Evolutionary conservation across 352 stramenopile genomes (phyloP), one percentile per base, ranked within the genome.

Genomic region (Saprolegnia diclina): DNA sequence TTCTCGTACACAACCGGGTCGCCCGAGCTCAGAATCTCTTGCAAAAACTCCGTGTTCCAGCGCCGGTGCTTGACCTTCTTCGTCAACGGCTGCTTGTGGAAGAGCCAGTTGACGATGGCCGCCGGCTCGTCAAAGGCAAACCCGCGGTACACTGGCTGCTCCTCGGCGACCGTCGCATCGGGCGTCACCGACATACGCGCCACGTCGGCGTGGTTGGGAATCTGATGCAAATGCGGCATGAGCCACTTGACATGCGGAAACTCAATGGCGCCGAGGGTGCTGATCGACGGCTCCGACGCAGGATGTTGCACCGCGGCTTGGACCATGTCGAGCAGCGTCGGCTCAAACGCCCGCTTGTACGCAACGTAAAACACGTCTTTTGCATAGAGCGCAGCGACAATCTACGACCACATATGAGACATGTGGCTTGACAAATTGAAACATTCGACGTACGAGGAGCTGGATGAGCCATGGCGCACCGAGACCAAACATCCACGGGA

Each of bases 1-100:
- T 95, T 95, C 74, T 95, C 87, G 45, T 90, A 95, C 21, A 95
- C 78, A 0, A 93, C 85, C 0, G 87, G 81, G 62, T 93, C 87
- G 32, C 81, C 76, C 24, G 85, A 92, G 26, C 71, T 76, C 40
- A 95, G 56, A 52, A 95, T 92, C 32, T 68, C 40, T 53, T 90
- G 74, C 0, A 85, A 81, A 9, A 94, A 82, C 37, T 85, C 75
- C 0, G 77, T 68, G 59, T 90, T 90, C 38, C 63, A 69, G 11
- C 46, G 63, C 19, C 42, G 45, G 26, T 48, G 63, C 11, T 57
- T 45, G 42, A 59, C 52, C 13, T 22, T 18, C 19, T 46, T 19
- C 18, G n/a, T 22, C 48, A 19, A 1, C n/a, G 26, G 32, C 42
- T 68, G 14, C 40, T 37, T 38, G 16, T 64, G 73, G 40, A 92